phyloP scores from a whole-genome alignment of 2,329 filamentous ascomycete species.

The Metarhizium album region DNA sequence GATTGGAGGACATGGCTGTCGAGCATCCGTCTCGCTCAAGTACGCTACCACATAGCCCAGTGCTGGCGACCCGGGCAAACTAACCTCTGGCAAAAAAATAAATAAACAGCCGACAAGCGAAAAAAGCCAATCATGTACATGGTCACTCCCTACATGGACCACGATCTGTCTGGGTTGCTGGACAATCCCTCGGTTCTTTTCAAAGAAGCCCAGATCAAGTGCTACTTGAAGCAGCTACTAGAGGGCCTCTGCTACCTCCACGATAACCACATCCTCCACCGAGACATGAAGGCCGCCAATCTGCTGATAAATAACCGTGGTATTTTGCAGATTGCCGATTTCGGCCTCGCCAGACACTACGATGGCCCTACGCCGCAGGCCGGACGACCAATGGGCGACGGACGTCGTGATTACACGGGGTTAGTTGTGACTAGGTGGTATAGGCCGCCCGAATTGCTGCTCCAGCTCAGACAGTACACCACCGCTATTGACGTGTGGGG shows the following conservation, averaged over 20 bases:
- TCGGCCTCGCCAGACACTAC: conserved; percentile 87
- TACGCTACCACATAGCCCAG: conserved; percentile 21
- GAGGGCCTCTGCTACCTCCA: conserved; percentile 86
- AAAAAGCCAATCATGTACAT: conserved; percentile 91
- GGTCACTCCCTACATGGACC: conserved; percentile 98
- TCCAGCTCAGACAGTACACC: conserved; percentile 86
- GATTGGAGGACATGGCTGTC: conserved; percentile 90
- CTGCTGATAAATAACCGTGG: conserved; percentile 91
- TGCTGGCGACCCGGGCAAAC: not conserved
- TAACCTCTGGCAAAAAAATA: no score
- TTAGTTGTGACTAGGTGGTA: conserved; percentile 97
- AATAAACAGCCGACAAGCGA: conserved; percentile 57
- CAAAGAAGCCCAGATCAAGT: conserved; percentile 87
- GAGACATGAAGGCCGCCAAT: conserved; percentile 98
- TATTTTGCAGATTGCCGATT: conserved; percentile 92
- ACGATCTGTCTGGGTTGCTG: conserved; percentile 92
- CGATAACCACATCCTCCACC: conserved; percentile 79
- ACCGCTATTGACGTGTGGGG: conserved; percentile 98
- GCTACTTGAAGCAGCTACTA: conserved; percentile 89
- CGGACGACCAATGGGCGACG: conserved; percentile 73
- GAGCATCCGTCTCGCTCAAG: conserved; percentile 58
- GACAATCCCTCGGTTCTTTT: conserved; percentile 89
- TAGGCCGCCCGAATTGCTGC: conserved; percentile 79
- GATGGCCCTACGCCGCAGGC: conserved; percentile 70
- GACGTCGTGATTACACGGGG: conserved; percentile 85